phyloP scores from a whole-genome alignment of 306 rosid species.

The Acacia crassicarpa region DNA sequence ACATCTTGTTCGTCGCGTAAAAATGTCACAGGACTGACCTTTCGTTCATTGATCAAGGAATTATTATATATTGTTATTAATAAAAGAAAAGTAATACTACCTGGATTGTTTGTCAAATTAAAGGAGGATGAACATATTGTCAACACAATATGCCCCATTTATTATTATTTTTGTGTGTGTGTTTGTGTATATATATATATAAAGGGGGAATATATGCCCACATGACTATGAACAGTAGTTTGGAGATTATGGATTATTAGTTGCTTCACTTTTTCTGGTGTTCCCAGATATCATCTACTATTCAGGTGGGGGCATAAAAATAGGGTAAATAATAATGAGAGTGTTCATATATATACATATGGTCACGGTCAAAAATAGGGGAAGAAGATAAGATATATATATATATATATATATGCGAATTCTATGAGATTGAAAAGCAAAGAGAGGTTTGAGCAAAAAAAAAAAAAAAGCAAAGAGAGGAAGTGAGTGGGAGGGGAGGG shows the following conservation, averaged over 20 bases:
- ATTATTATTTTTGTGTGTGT: not conserved
- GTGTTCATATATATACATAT: not conserved
- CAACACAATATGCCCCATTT: slow-evolving; percentile 11
- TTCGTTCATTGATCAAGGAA: not conserved
- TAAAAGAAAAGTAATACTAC: not conserved
- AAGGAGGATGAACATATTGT: not conserved
- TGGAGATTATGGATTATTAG: not conserved
- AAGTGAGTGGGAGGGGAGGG: slow-evolving; percentile 14
- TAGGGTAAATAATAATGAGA: not conserved
- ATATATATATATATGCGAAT: not conserved
- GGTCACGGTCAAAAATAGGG: not conserved
- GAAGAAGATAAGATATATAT: not conserved
- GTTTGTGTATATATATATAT: not conserved
- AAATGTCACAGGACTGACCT: not conserved
- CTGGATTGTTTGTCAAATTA: slow-evolving; percentile 27
- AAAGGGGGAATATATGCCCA: slow-evolving; percentile 33
- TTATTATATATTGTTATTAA: not conserved
- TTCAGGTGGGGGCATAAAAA: slow-evolving; percentile 14
- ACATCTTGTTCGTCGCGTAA: not conserved
- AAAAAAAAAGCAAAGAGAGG: not conserved
- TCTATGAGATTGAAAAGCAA: not conserved
- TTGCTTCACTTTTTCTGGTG: not conserved
- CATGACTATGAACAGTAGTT: slow-evolving; percentile 8
- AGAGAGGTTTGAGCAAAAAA: no score
- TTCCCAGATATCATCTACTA: slow-evolving; percentile 17